A percentile compares a stretch with the other conserved stretches of the same genome.
Conservation (phyloP, 805 yeast species). For the Hyphopichia homilentoma region DNA sequence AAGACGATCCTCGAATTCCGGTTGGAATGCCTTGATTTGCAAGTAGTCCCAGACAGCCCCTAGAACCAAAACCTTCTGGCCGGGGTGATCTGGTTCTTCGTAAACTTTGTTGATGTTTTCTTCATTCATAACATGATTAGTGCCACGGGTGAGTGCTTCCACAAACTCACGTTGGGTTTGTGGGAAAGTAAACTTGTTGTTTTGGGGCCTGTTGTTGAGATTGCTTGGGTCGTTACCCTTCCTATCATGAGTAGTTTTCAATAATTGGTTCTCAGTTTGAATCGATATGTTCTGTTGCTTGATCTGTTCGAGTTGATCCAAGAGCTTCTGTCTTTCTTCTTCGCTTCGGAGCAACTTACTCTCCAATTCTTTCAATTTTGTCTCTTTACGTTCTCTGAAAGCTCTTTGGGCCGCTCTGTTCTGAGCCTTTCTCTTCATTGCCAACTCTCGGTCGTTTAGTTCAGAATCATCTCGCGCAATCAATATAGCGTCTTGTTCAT, state of each 20-base stretch:
- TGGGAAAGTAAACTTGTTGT: conserved; percentile 30
- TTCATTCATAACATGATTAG: conserved; percentile 18
- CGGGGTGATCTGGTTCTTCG: conserved; percentile 33
- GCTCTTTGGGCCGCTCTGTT: conserved; percentile 88
- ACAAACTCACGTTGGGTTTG: conserved; percentile 31
- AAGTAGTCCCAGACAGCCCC: conserved; percentile 85
- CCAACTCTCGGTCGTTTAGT: conserved; percentile 39
- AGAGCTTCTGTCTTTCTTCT: conserved; percentile 43
- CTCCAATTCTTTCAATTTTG: conserved; percentile 64
- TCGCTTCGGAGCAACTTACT: conserved; percentile 56
- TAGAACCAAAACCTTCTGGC: conserved; percentile 56
- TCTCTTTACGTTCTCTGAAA: conserved; percentile 77
- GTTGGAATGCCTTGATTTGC: conserved; percentile 41
- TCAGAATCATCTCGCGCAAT: conserved; percentile 35
- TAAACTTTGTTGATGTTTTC: conserved; percentile 26
- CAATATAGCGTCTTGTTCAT: conserved; percentile 34
- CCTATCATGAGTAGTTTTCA: no score
- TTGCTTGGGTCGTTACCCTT: conserved; percentile 17
- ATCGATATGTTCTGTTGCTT: conserved; percentile 54
- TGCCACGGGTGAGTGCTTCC: conserved; percentile 21
- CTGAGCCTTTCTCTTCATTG: conserved; percentile 65
- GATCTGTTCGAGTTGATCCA: conserved; percentile 47
- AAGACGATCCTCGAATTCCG: conserved; percentile 43
- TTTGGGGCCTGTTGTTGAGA: not conserved
- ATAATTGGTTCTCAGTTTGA: conserved; percentile 57